Evolutionary conservation across 2,329 filamentous ascomycete species (phyloP), one percentile per base, ranked within the genome.

Genomic region (Colletotrichum melonis): DNA sequence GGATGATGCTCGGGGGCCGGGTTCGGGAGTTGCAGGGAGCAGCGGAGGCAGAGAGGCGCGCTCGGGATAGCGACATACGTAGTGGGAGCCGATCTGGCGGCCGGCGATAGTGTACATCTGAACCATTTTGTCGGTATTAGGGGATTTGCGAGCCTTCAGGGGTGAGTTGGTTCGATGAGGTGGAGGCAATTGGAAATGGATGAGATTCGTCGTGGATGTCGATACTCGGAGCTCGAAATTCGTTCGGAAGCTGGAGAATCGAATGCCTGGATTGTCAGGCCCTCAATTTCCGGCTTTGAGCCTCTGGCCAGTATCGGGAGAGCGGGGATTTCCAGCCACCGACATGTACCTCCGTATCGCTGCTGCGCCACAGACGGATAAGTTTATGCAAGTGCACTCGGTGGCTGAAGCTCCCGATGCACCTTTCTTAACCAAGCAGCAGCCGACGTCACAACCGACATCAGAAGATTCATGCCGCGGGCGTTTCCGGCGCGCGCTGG

Each of bases 81-180:
- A 86, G 85, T 91, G 89, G 75, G 89, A 89, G 84, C 85, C 89
- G 81, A 91, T 82, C 82, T 90, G 86, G 80, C 85, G 86, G 84
- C 89, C 89, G 81, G 89, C 83, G 79, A 91, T 84, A 77, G 81
- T 86, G 85, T 91, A 91, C 78, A 82, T 83, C 76, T 82, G 80
- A 77, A 85, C 85, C 86, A 88, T 88, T 72, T 81, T 86, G 83
- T 77, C 79, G 80, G 79, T 70, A 63, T 71, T 78, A 57, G 76
- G 76, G 77, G 76, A 73, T 68, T 76, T 72, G 71, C 70, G 67
- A 68, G 74, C 75, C 72, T 73, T 66, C 74, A 75, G 76, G 74
- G 75, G 74, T 77, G 78, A 76, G 77, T 75, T 78, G 78, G 75
- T 74, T 72, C 76, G 76, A 76, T 64, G 76, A 76, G 73, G 57